phyloP scores from a whole-genome alignment of 2,329 filamentous ascomycete species.

The Dothistroma pini region DNA sequence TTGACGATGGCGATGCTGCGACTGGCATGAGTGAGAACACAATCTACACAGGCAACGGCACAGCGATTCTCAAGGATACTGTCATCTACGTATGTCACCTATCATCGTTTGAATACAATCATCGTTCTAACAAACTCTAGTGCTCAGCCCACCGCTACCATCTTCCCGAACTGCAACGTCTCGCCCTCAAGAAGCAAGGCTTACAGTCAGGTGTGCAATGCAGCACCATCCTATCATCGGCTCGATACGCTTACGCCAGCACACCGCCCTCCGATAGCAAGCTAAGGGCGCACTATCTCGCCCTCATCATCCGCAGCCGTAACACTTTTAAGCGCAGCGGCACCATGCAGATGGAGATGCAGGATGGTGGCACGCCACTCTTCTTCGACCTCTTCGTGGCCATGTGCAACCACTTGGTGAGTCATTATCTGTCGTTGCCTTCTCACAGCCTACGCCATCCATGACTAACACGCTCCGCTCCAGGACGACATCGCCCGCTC shows the following conservation, averaged over 20 bases:
- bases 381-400: slow-evolving; percentile 96
- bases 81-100: slow-evolving; percentile 64
- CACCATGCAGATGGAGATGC: slow-evolving; percentile 96
- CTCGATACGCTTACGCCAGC: slow-evolving; percentile 84
- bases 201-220: slow-evolving; percentile 80
- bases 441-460: not conserved
- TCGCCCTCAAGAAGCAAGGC: slow-evolving; percentile 84
- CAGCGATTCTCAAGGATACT: slow-evolving; percentile 78
- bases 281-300: slow-evolving; percentile 83
- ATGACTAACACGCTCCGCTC: not conserved
- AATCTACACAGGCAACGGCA: slow-evolving; percentile 63
- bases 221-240: slow-evolving; percentile 78
- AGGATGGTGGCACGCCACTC: slow-evolving; percentile 69
- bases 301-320: slow-evolving; percentile 83
- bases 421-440: slow-evolving; percentile 32
- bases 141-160: slow-evolving; percentile 83
- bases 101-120: not conserved
- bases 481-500: slow-evolving; percentile 31
- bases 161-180: slow-evolving; percentile 76
- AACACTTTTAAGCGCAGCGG: slow-evolving; percentile 89
- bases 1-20: slow-evolving; percentile 60
- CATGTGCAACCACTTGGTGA: slow-evolving; percentile 82
- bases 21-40: slow-evolving; percentile 57
- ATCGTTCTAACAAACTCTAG: slow-evolving; percentile 24
- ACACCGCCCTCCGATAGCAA: slow-evolving; percentile 90